Evolutionary conservation across 148 eudicot genomes (phyloP).

Genomic region (Pharnaceum exiguum): DNA sequence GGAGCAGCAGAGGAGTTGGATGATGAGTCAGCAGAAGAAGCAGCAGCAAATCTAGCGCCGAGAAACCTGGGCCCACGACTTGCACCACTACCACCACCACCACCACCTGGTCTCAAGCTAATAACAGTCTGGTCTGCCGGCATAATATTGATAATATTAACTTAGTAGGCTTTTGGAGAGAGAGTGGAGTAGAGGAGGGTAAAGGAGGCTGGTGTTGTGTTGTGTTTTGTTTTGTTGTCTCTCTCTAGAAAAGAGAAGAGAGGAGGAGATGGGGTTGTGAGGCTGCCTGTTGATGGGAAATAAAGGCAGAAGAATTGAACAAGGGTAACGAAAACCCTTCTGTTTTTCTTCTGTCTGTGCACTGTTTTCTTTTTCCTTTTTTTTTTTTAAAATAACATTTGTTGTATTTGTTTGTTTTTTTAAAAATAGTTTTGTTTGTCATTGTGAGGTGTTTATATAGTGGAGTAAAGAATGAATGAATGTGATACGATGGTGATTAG

Average conservation of each 20-base stretch:
- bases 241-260: too few relatives aligned
- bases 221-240: too few relatives aligned
- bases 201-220: too few relatives aligned
- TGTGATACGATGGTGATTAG: too few relatives aligned
- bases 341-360: not conserved
- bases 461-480: too few relatives aligned
- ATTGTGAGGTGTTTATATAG: too few relatives aligned
- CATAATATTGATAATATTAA: slow-evolving; percentile 80
- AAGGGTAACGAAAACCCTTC: slow-evolving; percentile 16
- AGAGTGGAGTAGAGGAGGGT: not conserved
- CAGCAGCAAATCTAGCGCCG: slow-evolving; percentile 65
- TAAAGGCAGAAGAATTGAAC: too few relatives aligned
- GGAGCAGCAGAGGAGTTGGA: slow-evolving; percentile 23
- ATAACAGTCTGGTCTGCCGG: slow-evolving; percentile 89
- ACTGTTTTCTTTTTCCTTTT: not conserved
- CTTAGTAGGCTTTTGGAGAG: not conserved
- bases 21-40: slow-evolving; percentile 31
- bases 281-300: too few relatives aligned
- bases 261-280: not conserved
- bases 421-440: too few relatives aligned
- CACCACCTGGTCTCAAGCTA: slow-evolving; percentile 90
- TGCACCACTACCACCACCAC: slow-evolving; percentile 62
- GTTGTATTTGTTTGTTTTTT: not conserved
- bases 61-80: slow-evolving; percentile 58
- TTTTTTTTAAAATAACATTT: not conserved